Percentiles rank a stretch among this genome's conserved stretches.
Evolutionary conservation across 106 monocot species (phyloP).

Genomic region (Allium fistulosum): DNA sequence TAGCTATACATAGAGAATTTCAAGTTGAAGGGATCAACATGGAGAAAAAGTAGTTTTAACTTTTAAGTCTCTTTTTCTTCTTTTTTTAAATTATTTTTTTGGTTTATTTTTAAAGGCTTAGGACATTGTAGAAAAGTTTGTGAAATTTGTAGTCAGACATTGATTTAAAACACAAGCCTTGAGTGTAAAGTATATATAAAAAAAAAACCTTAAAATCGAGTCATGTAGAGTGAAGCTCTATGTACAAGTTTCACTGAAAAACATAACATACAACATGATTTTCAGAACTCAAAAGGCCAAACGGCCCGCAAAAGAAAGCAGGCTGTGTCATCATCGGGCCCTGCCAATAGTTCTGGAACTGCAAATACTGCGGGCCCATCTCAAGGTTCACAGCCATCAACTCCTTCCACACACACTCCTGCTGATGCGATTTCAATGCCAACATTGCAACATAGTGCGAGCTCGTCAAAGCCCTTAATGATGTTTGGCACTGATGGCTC

Average conservation of each 20-base stretch:
- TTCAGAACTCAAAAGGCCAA: slow-evolving; percentile 57
- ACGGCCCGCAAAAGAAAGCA: slow-evolving; percentile 76
- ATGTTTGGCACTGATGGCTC: slow-evolving; percentile 75
- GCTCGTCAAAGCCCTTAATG: slow-evolving; percentile 61
- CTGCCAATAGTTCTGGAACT: slow-evolving; percentile 87
- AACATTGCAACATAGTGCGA: slow-evolving; percentile 44
- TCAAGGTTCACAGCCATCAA: slow-evolving; percentile 77
- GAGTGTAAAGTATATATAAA: background rate
- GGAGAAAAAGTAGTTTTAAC: too few species aligned
- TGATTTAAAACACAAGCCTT: background rate
- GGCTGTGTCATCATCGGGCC: slow-evolving; percentile 66
- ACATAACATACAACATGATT: slow-evolving; percentile 13
- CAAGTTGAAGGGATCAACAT: too few species aligned
- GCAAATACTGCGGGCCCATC: slow-evolving; percentile 78
- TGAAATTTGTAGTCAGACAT: background rate
- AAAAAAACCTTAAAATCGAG: background rate
- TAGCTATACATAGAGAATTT: too few species aligned
- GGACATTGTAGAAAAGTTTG: too few species aligned
- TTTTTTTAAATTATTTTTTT: too few species aligned
- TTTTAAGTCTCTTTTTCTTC: too few species aligned
- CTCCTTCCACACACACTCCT: slow-evolving; percentile 80
- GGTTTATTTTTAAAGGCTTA: too few species aligned
- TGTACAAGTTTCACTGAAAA: background rate
- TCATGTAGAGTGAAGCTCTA: background rate
- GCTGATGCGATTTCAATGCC: slow-evolving; percentile 81